These are phyloP conservation scores for Dipteronia dyeriana DNA, from an alignment of 345 rosid species.

Conservation along the genomic window DNA sequence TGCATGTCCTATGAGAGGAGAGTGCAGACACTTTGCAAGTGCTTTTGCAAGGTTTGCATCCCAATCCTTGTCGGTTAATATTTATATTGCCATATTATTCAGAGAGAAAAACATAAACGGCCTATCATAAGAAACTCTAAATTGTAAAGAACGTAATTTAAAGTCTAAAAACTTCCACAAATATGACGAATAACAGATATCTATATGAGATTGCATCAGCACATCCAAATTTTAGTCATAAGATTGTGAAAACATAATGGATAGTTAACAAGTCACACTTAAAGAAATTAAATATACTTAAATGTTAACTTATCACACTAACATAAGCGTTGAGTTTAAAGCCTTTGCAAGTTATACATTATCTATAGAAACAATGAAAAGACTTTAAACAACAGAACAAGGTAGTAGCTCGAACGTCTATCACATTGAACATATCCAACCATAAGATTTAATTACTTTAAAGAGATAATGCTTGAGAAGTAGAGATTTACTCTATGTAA, in stretches of 20 bases:
- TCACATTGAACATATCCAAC: background rate
- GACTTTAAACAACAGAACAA: background rate
- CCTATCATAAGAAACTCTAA: background rate
- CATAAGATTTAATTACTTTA: background rate
- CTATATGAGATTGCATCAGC: background rate
- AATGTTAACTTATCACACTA: background rate
- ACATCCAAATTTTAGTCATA: background rate
- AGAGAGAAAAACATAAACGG: constrained; percentile 13
- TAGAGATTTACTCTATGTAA: background rate
- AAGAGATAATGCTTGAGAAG: background rate
- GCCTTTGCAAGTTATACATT: background rate
- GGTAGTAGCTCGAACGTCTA: background rate
- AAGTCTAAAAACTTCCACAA: background rate
- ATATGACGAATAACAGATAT: background rate
- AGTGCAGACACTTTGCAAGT: constrained; percentile 97
- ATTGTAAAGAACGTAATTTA: background rate
- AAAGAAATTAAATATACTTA: background rate
- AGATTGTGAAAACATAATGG: background rate
- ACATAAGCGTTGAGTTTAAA: background rate
- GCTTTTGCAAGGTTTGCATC: constrained; percentile 88
- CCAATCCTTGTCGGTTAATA: background rate
- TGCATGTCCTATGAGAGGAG: constrained; percentile 97
- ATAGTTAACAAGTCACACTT: background rate
- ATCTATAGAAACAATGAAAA: background rate
- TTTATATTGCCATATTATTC: background rate